Evolutionary conservation across 495 filamentous ascomycete genomes (phyloP).

Genomic region (Tetracladium marchalianum): DNA sequence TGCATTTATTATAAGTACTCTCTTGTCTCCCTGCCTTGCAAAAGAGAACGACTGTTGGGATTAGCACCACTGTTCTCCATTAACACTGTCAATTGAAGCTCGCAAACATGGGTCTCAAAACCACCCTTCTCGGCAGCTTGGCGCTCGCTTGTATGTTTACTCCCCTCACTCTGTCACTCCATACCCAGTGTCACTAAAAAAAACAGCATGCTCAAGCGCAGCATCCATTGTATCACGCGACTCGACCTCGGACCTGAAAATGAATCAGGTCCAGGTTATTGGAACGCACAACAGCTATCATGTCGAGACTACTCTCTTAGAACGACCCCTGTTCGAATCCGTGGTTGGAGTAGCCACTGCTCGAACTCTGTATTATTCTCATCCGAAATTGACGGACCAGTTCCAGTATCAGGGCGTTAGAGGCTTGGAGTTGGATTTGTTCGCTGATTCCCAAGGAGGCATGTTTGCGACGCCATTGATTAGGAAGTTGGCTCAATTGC

Average conservation of each 20-base stretch:
- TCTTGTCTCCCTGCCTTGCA: too few species aligned
- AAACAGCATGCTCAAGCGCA: constrained; percentile 25
- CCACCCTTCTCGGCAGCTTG: constrained; percentile 1
- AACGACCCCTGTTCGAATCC: background rate
- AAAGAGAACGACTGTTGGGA: too few species aligned
- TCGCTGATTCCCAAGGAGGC: constrained; percentile 20
- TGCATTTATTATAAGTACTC: too few species aligned
- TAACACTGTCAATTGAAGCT: background rate
- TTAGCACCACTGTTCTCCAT: too few species aligned
- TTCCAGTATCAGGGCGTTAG: constrained; percentile 19
- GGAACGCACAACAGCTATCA: constrained; percentile 25
- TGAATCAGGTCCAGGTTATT: constrained; percentile 15
- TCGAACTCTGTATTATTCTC: constrained; percentile 13
- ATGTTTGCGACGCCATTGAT: constrained; percentile 19
- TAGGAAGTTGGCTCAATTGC: constrained; percentile 8
- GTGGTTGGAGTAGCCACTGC: too few species aligned
- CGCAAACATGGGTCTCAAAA: constrained; percentile 4
- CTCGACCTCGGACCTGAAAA: too few species aligned
- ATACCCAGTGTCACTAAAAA: background rate
- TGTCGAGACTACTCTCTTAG: constrained; percentile 15
- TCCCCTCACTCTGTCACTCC: too few species aligned
- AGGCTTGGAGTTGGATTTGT: constrained; percentile 20
- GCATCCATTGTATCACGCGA: constrained; percentile 33
- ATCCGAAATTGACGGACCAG: constrained; percentile 17
- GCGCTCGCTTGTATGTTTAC: background rate